Base-by-base conservation (phyloP, 2,329 filamentous ascomycete species). In the Ascochyta rabiei region DNA sequence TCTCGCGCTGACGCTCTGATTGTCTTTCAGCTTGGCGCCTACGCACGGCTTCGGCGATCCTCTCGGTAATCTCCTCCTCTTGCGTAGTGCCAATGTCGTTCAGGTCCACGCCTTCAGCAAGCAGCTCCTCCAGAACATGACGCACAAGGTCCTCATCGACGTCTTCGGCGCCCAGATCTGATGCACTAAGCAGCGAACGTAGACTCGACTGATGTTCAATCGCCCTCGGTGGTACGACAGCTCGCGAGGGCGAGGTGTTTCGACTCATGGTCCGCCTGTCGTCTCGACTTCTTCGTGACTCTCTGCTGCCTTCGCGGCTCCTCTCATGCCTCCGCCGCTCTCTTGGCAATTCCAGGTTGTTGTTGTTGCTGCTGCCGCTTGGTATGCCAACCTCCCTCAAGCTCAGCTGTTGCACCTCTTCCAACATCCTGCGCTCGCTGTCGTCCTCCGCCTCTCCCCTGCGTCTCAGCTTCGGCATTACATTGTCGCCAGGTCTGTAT, bases 161-260 rank as follows among this genome's bases (percentile, higher is more conserved):
- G 62, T 93, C 89, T 18, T 86, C 83, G 40, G 88, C 86, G 63
- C 90, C 90, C 53, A 90, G 82, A 59, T 93, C 89, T 0, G 89
- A 90, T 4, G 88, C 84, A 68, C 90, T 93, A 55, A 98, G 86
- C 55, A 98, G 77, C 9, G 90, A 96, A 48, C 93, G 82, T 60
- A 98, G 79, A 54, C 92, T 96, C 0, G 91, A 89, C 77, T 98
- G 93, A 69, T 97, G 93, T 69, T 95, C 91, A 42, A 97, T 82
- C 47, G 87, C 88, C 44, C 89, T 79, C 8, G 67, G 56, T 8
- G 74, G 72, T 7, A 69, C 50, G 21, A 61, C 55, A 4, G 60
- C 64, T 48, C 67, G 56, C 18, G 66, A 49, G 9, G 66, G 57
- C 10, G 68, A 63, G 9, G 60, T 33, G 35, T 67, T 70, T 8